Percentiles rank a stretch among this genome's conserved stretches.
Evolutionary conservation across 1,139 yeast genomes (phyloP).

Genomic region (Chernovozyma sophiae-reginae): DNA sequence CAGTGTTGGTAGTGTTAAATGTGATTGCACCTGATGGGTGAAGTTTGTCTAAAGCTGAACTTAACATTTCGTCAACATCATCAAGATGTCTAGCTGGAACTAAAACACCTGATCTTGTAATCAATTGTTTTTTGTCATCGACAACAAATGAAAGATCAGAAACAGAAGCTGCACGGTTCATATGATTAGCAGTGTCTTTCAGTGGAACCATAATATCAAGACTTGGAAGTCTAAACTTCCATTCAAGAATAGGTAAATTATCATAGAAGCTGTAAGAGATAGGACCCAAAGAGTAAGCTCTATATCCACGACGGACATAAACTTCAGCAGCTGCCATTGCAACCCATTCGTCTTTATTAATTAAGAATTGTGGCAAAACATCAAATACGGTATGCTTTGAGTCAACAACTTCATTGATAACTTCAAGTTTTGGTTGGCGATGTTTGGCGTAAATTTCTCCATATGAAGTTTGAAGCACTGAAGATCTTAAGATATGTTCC

Average conservation of each 20-base stretch:
- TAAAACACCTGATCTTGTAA: slow-evolving; percentile 79
- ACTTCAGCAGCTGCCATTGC: slow-evolving; percentile 96
- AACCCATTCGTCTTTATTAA: slow-evolving; percentile 79
- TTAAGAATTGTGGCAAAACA: slow-evolving; percentile 87
- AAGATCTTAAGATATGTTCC: slow-evolving; percentile 88
- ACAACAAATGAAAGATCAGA: slow-evolving; percentile 87
- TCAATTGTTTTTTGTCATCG: slow-evolving; percentile 52
- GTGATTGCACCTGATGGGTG: slow-evolving; percentile 45
- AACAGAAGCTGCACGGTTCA: slow-evolving; percentile 87
- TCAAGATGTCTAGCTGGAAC: slow-evolving; percentile 81
- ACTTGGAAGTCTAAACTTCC: slow-evolving; percentile 89
- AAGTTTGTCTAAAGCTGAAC: slow-evolving; percentile 70
- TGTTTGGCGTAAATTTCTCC: slow-evolving; percentile 79
- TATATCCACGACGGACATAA: slow-evolving; percentile 92
- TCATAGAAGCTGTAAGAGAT: slow-evolving; percentile 61
- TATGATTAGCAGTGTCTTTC: slow-evolving; percentile 28
- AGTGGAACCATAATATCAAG: slow-evolving; percentile 55
- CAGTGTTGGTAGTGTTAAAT: slow-evolving; percentile 34
- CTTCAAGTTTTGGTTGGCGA: slow-evolving; percentile 75
- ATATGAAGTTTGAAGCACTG: slow-evolving; percentile 84
- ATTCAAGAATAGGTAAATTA: slow-evolving; percentile 67
- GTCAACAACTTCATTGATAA: slow-evolving; percentile 88
- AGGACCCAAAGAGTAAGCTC: slow-evolving; percentile 87
- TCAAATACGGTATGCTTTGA: slow-evolving; percentile 95
- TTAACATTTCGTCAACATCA: slow-evolving; percentile 79